Evolutionary conservation across 2,329 filamentous ascomycete species (phyloP), one percentile per base, ranked within the genome.

Genomic region (Penicillium fuscoglaucum): DNA sequence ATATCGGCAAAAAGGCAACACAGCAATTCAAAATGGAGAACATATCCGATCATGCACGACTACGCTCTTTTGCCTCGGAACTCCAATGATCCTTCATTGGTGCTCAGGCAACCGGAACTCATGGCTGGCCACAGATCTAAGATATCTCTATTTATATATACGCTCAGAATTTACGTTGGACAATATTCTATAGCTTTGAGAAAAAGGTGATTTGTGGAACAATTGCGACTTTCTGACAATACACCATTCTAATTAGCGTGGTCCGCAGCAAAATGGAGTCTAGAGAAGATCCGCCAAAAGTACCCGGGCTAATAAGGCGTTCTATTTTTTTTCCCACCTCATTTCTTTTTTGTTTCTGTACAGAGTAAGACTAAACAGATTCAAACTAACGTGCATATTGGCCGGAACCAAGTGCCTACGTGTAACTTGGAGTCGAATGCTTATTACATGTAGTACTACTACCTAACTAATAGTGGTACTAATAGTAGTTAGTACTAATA

Each of bases 21-120:
- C 39, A 50, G 24, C 12, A 51, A 47, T 41, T 9, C 24, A 29
- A 46, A 46, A 21, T 46, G 55, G 59, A 64, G 53, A 66, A 59
- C 52, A 59, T 61, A 45, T 66, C 60, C 63, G 60, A 57, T 63
- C 59, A 58, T 65, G 60, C 60, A 66, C 31, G 31, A 33, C 55
- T 55, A 57, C 60, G 35, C 26, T 24, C 21, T 31, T 31, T 45
- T 17, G 39, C 51, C 52, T 49, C 44, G 47, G 37, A 51, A 21
- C 24, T 51, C 15, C 13, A 21, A 10, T 10, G 9, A 17, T 24
- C 45, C 47, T 37, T 59, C 55, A 65, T 64, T 64, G 62, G 63
- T 61, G 64, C 63, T 62, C 63, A 64, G 58, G 21, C 52, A 28
- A 41, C 50, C 50, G 52, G 46, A 43, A 59, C 26, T 31, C 24